These are phyloP conservation scores for Calcarisporium arbuscula DNA, from an alignment of 2,329 filamentous ascomycete species.

Conservation along the genomic window DNA sequence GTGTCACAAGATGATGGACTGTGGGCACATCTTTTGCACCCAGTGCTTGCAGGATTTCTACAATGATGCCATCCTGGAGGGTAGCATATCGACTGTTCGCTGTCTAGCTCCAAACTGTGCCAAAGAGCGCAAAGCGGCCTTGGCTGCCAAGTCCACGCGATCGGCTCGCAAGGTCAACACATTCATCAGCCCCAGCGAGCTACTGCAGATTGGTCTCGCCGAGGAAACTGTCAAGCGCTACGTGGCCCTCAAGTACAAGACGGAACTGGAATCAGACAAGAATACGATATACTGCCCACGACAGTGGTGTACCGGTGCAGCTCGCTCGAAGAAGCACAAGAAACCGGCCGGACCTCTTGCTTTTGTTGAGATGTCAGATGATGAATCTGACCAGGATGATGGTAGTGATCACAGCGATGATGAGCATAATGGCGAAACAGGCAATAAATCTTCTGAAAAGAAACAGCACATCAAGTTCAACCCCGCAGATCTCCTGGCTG, in stretches of 20 bases:
- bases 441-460: slow-evolving; percentile 12
- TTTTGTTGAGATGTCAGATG: slow-evolving; percentile 49
- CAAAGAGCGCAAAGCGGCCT: slow-evolving; percentile 44
- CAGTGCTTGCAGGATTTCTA: slow-evolving; percentile 88
- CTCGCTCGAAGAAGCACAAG: slow-evolving; percentile 65
- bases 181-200: slow-evolving; percentile 73
- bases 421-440: slow-evolving; percentile 16
- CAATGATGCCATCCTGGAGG: slow-evolving; percentile 78
- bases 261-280: slow-evolving; percentile 84
- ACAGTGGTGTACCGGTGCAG: slow-evolving; percentile 86
- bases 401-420: slow-evolving; percentile 43
- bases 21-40: slow-evolving; percentile 86
- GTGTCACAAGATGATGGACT: slow-evolving; percentile 78
- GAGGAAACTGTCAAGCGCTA: slow-evolving; percentile 76
- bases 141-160: slow-evolving; percentile 12
- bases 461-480: slow-evolving; percentile 28
- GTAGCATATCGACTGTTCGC: slow-evolving; percentile 70
- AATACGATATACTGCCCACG: slow-evolving; percentile 89
- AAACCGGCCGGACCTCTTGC: slow-evolving; percentile 65
- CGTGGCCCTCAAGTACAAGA: slow-evolving; percentile 85
- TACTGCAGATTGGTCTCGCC: slow-evolving; percentile 68
- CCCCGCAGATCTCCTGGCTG: slow-evolving; percentile 60
- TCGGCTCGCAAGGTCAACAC: slow-evolving; percentile 52
- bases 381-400: slow-evolving; percentile 43
- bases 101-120: slow-evolving; percentile 78